Evolutionary conservation across 2,329 filamentous ascomycete species (phyloP).

Genomic region (Trichoderma sp.): DNA sequence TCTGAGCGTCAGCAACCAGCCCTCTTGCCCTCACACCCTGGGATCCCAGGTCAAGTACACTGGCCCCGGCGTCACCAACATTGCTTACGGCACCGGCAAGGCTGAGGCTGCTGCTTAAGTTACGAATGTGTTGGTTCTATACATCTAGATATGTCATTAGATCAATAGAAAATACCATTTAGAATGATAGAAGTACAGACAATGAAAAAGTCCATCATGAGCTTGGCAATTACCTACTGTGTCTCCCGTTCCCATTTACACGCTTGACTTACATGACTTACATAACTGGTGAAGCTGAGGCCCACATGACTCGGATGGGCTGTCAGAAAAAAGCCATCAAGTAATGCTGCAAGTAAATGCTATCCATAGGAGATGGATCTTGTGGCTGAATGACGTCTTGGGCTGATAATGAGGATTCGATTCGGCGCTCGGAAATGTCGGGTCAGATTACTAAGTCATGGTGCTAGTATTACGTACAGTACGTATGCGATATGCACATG

Average conservation of each 20-base stretch:
- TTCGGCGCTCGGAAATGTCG: neutral
- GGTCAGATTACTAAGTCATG: neutral
- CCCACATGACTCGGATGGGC: neutral
- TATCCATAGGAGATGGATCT: too few species aligned
- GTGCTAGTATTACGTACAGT: neutral
- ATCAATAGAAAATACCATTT: neutral
- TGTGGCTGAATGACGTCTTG: neutral
- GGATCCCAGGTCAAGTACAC: slow-evolving; percentile 31
- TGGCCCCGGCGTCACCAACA: slow-evolving; percentile 47
- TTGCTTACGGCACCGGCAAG: slow-evolving; percentile 49
- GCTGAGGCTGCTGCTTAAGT: slow-evolving; percentile 23
- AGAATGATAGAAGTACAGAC: slow-evolving; percentile 10
- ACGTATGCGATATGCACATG: neutral
- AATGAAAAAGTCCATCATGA: slow-evolving; percentile 6
- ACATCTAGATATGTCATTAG: slow-evolving; percentile 9
- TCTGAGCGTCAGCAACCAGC: slow-evolving; percentile 49
- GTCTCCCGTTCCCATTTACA: too few species aligned
- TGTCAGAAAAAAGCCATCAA: neutral
- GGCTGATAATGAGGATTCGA: neutral
- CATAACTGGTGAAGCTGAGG: neutral
- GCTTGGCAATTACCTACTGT: neutral
- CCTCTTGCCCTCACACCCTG: slow-evolving; percentile 46
- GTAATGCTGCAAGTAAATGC: neutral
- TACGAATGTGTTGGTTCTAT: slow-evolving; percentile 7
- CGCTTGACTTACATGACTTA: neutral